Conservation (phyloP, 2,329 filamentous ascomycete species). For the Xylariales sp. region DNA sequence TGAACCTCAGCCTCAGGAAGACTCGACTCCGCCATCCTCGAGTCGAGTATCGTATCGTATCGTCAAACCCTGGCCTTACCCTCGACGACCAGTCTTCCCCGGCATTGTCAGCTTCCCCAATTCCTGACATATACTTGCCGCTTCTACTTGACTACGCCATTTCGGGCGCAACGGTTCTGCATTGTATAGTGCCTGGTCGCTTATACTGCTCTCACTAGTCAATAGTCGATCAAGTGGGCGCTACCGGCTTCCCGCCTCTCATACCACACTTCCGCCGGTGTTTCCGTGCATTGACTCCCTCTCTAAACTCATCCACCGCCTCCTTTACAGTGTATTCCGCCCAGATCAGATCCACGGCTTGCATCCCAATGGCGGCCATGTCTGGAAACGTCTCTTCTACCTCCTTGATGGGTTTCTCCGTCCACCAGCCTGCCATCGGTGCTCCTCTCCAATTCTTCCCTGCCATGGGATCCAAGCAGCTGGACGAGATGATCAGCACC, state of each 20-base stretch:
- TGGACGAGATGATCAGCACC: slow-evolving; percentile 55
- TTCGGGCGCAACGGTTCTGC: no score
- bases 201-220: not conserved
- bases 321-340: slow-evolving; percentile 16
- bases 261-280: not conserved
- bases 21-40: slow-evolving; percentile 13
- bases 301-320: slow-evolving; percentile 1
- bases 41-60: slow-evolving; percentile 12
- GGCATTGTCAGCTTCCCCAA: slow-evolving; percentile 5
- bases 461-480: slow-evolving; percentile 56
- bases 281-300: slow-evolving; percentile 4
- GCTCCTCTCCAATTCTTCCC: slow-evolving; percentile 61
- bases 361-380: slow-evolving; percentile 29
- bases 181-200: no score
- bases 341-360: slow-evolving; percentile 10
- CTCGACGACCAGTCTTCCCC: slow-evolving; percentile 2
- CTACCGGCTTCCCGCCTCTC: slow-evolving; percentile 1
- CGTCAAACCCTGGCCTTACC: not conserved
- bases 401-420: slow-evolving; percentile 48
- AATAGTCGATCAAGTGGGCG: no score
- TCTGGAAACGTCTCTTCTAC: slow-evolving; percentile 29
- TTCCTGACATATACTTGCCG: not conserved
- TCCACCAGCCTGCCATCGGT: slow-evolving; percentile 55
- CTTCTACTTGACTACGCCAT: not conserved
- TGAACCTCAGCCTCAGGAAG: slow-evolving; percentile 8